Evolutionary conservation across 768 basidiomycete species (phyloP).

Genomic region (Favolaschia claudopus): DNA sequence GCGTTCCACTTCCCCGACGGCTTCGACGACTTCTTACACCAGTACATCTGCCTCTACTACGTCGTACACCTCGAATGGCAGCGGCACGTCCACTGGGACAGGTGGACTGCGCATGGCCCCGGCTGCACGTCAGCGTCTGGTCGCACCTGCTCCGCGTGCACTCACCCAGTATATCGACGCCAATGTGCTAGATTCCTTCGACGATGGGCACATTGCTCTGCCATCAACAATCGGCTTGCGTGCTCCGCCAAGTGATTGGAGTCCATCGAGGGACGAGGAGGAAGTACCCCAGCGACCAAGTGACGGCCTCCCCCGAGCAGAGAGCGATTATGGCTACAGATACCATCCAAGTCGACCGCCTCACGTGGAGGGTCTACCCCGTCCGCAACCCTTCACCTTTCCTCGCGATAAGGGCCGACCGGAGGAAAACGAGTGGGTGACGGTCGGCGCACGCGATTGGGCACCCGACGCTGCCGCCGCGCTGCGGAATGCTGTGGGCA

Average conservation of each 20-base stretch:
- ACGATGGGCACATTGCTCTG: conserved; percentile 60
- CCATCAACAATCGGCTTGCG: conserved; percentile 79
- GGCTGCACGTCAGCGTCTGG: conserved; percentile 59
- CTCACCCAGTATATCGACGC: conserved; percentile 78
- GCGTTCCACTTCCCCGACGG: background rate
- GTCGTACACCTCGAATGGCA: conserved; percentile 15
- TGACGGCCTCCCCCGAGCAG: too few relatives aligned
- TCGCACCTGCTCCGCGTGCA: conserved; percentile 77
- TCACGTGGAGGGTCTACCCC: too few relatives aligned
- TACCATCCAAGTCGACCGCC: too few relatives aligned
- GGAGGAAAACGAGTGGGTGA: too few relatives aligned
- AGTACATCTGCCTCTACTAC: background rate
- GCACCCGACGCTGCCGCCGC: too few relatives aligned
- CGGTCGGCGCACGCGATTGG: too few relatives aligned
- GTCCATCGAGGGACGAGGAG: too few relatives aligned
- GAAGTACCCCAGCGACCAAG: too few relatives aligned
- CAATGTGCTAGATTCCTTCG: conserved; percentile 38
- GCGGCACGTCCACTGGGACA: conserved; percentile 23
- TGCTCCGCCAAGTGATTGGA: conserved; percentile 35
- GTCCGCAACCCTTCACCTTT: too few relatives aligned
- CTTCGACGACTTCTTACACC: background rate
- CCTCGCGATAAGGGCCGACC: too few relatives aligned
- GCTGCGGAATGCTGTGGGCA: too few relatives aligned
- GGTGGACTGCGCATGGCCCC: conserved; percentile 60
- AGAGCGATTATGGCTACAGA: too few relatives aligned